Evolutionary conservation across 371 early-diverging fungal species (phyloP).

Genomic region (Umbelopsis sp.): DNA sequence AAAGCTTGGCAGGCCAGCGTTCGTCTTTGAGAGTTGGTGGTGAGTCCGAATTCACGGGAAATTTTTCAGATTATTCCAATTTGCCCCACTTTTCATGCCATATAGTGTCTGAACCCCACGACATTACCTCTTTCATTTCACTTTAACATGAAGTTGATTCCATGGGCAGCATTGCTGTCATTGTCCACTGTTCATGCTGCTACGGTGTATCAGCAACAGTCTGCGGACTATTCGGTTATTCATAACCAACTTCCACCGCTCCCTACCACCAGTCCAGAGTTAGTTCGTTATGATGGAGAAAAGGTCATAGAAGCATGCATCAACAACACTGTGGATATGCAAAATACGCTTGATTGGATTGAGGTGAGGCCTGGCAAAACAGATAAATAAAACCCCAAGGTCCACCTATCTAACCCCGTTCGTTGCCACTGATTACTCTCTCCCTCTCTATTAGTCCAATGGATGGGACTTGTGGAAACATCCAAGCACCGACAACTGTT

Average conservation of each 20-base stretch:
- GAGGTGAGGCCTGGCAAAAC: not conserved
- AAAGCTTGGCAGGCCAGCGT: too few species aligned
- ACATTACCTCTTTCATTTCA: not conserved
- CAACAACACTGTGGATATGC: not conserved
- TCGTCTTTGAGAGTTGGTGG: too few species aligned
- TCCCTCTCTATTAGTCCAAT: not conserved
- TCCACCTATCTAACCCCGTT: not conserved
- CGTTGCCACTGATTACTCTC: not conserved
- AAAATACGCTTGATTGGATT: not conserved
- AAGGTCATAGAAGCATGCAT: constrained; percentile 5
- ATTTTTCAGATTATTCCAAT: too few species aligned
- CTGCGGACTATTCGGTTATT: not conserved
- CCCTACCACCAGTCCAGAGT: not conserved
- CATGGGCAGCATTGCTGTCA: not conserved
- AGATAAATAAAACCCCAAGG: not conserved
- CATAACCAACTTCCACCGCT: not conserved
- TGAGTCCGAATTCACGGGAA: too few species aligned
- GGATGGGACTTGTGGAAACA: constrained; percentile 10
- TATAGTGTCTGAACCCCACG: too few species aligned
- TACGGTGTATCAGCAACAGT: not conserved
- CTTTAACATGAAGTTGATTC: not conserved
- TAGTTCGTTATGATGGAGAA: not conserved
- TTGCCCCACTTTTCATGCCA: too few species aligned
- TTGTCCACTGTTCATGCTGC: not conserved
- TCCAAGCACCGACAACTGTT: constrained; percentile 4